Base-by-base conservation (phyloP, 2,329 filamentous ascomycete species). In the Laburnicola sp. region DNA sequence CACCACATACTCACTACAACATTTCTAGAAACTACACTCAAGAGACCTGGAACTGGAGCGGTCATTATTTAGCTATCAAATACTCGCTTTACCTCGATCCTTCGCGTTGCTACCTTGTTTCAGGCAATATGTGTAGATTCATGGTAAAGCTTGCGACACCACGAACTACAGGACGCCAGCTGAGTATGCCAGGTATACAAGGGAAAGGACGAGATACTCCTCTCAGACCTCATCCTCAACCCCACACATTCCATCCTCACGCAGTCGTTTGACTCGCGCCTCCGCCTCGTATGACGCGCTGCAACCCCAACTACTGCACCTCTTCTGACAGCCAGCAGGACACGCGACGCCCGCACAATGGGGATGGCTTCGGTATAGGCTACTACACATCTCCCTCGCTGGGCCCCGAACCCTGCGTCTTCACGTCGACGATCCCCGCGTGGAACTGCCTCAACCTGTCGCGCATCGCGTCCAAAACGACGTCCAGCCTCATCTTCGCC, bases 361-460 rank as follows among this genome's bases (percentile, higher is more conserved):
- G 93, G 59, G 94, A 99, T 75, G 94, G 94, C 65, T 99, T 97
- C 72, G 94, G 94, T 23, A 93, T 99, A 63, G 93, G 94, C 56
- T 99, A 96, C 81, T 99, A 99, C 76, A 97, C 94, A 21, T 71
- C 73, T 4, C 87, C 88, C 9, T 88, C 91, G 64, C 84, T 96
- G 8, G 93, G 94, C 41, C 85, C 89, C 11, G 91, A 94, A 37
- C 94, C 94, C 10, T 99, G 94, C 77, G 90, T 99, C 65, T 99
- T 97, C 78, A 97, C 92, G 11, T 97, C 92, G 25, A 97, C 92
- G 0, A 91, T 93, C 26, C 94, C 94, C 10, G 94, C 93, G 3
- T 99, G 94, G 94, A 99, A 97, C 77, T 97, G 94, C 78, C 87
- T 90, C 68, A 99, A 99, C 74, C 85, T 99, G 3, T 90, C 95